Conservation (phyloP, 305 asterid species). For the Solanum chacoense region DNA sequence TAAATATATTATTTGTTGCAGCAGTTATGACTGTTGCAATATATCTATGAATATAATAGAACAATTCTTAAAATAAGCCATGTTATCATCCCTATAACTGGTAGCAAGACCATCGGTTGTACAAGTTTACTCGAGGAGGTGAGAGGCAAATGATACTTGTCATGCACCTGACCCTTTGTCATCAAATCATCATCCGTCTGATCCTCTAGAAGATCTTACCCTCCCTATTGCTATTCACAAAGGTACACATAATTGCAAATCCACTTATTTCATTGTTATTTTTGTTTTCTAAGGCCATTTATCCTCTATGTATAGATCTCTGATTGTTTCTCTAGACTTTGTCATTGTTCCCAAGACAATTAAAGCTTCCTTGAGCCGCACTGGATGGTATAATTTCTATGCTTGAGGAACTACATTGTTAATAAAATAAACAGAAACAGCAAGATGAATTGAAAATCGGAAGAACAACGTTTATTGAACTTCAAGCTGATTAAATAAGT, state of each 20-base stretch:
- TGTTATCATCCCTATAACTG: neutral
- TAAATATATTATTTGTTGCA: neutral
- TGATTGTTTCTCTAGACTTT: neutral
- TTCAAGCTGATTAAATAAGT: too few relatives aligned
- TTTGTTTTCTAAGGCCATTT: neutral
- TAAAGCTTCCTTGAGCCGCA: neutral
- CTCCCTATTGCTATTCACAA: neutral
- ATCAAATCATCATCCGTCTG: neutral
- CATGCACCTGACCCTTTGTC: neutral
- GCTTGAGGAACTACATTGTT: neutral
- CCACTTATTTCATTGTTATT: neutral
- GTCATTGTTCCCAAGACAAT: neutral
- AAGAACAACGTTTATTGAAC: too few relatives aligned
- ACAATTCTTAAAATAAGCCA: too few relatives aligned
- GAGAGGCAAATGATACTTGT: neutral
- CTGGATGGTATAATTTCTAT: neutral
- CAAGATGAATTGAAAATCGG: neutral
- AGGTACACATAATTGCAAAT: neutral
- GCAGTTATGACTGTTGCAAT: neutral
- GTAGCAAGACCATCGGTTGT: neutral
- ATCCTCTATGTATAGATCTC: neutral
- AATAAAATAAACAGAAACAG: too few relatives aligned
- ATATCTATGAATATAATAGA: neutral
- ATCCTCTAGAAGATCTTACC: neutral
- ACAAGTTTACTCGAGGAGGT: neutral